Conservation (phyloP, 2,329 filamentous ascomycete species). For the Pyrenochaeta sp. region DNA sequence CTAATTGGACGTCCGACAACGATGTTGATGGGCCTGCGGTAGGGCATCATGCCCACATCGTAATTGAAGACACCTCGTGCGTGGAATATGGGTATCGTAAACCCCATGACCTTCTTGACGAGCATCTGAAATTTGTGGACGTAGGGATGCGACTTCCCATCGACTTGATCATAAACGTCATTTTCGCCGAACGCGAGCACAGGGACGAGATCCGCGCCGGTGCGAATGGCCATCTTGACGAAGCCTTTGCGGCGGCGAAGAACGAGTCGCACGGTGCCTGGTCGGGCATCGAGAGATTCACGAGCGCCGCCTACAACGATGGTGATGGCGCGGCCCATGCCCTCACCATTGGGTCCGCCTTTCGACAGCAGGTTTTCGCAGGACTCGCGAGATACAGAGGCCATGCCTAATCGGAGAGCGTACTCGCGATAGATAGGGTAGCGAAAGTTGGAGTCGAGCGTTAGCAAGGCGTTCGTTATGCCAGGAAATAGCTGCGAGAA, state of each 20-base stretch:
- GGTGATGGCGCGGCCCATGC: conserved; percentile 94
- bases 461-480: conserved; percentile 92
- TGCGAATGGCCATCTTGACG: conserved; percentile 89
- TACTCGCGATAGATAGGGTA: conserved; percentile 95
- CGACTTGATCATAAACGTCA: conserved; percentile 91
- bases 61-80: conserved; percentile 96
- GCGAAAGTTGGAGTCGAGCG: conserved; percentile 94
- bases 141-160: conserved; percentile 76
- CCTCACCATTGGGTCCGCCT: conserved; percentile 78
- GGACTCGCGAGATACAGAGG: conserved; percentile 88
- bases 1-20: conserved; percentile 85
- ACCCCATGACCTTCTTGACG: conserved; percentile 86
- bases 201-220: conserved; percentile 92
- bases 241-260: conserved; percentile 89
- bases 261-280: conserved; percentile 78
- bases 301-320: conserved; percentile 94
- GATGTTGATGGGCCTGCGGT: conserved; percentile 84
- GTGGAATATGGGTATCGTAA: conserved; percentile 90
- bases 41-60: conserved; percentile 95
- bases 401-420: conserved; percentile 85
- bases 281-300: conserved; percentile 88
- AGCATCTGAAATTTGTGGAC: conserved; percentile 85
- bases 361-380: conserved; percentile 87
- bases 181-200: conserved; percentile 95
- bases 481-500: conserved; percentile 90